These are phyloP conservation scores for Tricholoma flavovirens DNA, from an alignment of 768 basidiomycete genomes.

Conservation along the genomic window DNA sequence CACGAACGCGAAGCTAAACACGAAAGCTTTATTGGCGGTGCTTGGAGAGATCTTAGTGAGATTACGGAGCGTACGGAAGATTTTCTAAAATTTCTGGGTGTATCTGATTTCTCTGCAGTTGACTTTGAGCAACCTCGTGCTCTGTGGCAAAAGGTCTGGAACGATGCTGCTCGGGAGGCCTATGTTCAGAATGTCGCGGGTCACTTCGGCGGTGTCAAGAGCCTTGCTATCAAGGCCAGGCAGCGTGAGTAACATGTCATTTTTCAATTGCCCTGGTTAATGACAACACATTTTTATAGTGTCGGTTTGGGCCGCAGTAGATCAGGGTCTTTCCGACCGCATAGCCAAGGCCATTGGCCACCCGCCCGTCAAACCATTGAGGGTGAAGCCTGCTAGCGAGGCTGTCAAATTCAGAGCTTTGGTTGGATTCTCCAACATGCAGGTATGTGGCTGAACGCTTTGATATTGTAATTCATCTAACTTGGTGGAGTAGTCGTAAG, in stretches of 20 bases:
- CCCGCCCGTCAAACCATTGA: conserved; percentile 51
- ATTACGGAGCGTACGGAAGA: conserved; percentile 67
- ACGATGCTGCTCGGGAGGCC: conserved; percentile 50
- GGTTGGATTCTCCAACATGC: conserved; percentile 21
- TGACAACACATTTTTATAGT: conserved; percentile 32
- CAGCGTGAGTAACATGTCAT: conserved; percentile 48
- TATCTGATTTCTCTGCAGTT: conserved; percentile 32
- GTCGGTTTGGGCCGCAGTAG: conserved; percentile 74
- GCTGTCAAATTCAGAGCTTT: conserved; percentile 48
- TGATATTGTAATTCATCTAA: not conserved
- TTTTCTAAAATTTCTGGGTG: not conserved
- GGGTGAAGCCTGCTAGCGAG: conserved; percentile 54
- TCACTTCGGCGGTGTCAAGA: conserved; percentile 60
- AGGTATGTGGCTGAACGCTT: not conserved
- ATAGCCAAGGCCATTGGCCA: conserved; percentile 72
- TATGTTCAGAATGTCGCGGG: conserved; percentile 64
- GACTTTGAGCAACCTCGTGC: conserved; percentile 83
- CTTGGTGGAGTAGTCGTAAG: not conserved
- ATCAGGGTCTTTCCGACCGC: conserved; percentile 67
- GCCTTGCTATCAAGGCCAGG: conserved; percentile 48
- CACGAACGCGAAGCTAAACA: conserved; percentile 42
- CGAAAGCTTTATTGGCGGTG: conserved; percentile 70
- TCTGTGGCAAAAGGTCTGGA: conserved; percentile 65
- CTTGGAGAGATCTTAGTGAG: conserved; percentile 63
- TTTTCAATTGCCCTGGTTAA: not conserved